Conservation (phyloP, 768 basidiomycete species). For the Auricularia cornea region DNA sequence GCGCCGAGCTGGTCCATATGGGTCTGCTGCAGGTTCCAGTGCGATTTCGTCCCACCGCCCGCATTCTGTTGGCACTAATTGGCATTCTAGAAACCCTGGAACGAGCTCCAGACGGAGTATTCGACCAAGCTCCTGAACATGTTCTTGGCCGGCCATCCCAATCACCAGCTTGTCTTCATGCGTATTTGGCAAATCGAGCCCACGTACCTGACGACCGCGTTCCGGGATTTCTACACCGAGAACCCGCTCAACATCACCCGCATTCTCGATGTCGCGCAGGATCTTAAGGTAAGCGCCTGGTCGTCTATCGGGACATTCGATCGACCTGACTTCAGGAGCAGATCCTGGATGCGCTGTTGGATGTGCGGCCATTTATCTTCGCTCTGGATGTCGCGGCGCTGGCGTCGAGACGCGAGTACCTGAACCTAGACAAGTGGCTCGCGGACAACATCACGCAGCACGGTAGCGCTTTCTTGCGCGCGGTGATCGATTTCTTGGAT, state of each 20-base stretch:
- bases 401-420: constrained; percentile 85
- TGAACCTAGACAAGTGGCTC: constrained; percentile 96
- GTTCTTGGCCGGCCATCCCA: constrained; percentile 89
- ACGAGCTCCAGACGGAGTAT: constrained; percentile 80
- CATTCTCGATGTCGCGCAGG: constrained; percentile 91
- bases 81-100: constrained; percentile 72
- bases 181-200: constrained; percentile 90
- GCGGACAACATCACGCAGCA: constrained; percentile 77
- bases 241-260: constrained; percentile 89
- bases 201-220: constrained; percentile 74
- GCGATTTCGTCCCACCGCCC: constrained; percentile 24
- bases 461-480: constrained; percentile 78
- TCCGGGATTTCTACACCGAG: constrained; percentile 88
- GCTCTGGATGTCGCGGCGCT: constrained; percentile 91
- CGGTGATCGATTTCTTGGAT: constrained; percentile 82
- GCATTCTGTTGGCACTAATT: not conserved
- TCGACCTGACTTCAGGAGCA: constrained; percentile 20
- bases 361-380: constrained; percentile 81
- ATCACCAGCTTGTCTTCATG: constrained; percentile 96
- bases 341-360: constrained; percentile 89
- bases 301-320: constrained; percentile 1
- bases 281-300: constrained; percentile 62
- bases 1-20: constrained; percentile 90
- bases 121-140: constrained; percentile 75
- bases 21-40: constrained; percentile 87